Evolutionary conservation across 2,329 filamentous ascomycete genomes (phyloP).

Genomic region (Aspergillus sp.): DNA sequence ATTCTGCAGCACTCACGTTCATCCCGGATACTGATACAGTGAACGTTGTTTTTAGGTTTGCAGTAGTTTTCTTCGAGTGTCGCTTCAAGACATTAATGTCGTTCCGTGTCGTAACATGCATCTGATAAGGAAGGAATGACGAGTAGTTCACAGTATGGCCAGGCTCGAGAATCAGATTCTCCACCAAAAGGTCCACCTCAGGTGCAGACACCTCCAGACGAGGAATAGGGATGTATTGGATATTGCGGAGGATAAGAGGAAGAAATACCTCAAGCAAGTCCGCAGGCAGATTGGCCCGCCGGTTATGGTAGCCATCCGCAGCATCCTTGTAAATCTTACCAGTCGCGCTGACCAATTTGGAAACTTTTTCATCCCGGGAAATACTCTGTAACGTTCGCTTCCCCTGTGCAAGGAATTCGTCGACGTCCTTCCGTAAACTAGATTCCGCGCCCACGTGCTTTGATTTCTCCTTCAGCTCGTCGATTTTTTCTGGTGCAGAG

Average conservation of each 20-base stretch:
- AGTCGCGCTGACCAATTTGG: constrained; percentile 66
- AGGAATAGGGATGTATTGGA: constrained; percentile 88
- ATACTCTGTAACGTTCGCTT: constrained; percentile 69
- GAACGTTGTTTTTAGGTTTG: constrained; percentile 68
- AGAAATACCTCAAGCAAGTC: constrained; percentile 80
- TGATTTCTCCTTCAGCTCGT: constrained; percentile 58
- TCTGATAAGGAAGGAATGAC: constrained; percentile 83
- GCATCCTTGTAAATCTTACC: constrained; percentile 68
- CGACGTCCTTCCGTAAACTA: constrained; percentile 69
- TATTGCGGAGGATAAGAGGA: constrained; percentile 70
- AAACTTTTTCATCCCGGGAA: constrained; percentile 69
- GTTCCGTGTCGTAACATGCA: constrained; percentile 80
- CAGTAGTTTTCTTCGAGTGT: constrained; percentile 64
- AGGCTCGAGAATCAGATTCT: constrained; percentile 88
- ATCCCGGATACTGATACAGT: constrained; percentile 79
- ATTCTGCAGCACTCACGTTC: constrained; percentile 78
- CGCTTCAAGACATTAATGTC: constrained; percentile 83
- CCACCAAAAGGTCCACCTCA: constrained; percentile 78
- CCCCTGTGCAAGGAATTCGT: constrained; percentile 68
- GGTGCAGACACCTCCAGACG: constrained; percentile 84
- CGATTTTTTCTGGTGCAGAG: constrained; percentile 65
- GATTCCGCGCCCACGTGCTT: constrained; percentile 63
- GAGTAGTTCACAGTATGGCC: constrained; percentile 79
- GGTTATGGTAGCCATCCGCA: constrained; percentile 62
- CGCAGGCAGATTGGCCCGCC: constrained; percentile 69